These are phyloP conservation scores for Clavulina sp. DNA, from an alignment of 768 basidiomycete genomes.

Conservation along the genomic window DNA sequence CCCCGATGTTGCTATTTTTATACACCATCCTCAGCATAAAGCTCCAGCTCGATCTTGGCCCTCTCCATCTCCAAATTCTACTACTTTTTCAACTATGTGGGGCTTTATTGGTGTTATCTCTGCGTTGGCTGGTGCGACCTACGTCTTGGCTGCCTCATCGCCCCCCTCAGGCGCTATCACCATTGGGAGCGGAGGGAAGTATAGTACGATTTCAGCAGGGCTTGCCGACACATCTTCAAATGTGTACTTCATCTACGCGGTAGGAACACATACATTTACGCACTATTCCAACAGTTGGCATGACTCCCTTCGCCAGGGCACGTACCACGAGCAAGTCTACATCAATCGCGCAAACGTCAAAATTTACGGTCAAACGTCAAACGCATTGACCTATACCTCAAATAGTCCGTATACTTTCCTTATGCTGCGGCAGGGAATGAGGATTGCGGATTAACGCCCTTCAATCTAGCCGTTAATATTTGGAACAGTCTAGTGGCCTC, in stretches of 20 bases:
- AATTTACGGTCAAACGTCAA: conserved; percentile 9
- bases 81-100: no score
- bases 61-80: no score
- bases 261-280: no score
- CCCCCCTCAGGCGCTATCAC: neutral
- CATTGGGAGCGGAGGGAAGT: conserved; percentile 2
- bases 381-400: neutral
- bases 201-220: conserved; percentile 6
- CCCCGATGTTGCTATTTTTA: no score
- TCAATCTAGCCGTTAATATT: conserved; percentile 6
- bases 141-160: no score
- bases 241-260: conserved; percentile 1
- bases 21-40: no score
- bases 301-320: neutral
- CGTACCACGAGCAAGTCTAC: conserved; percentile 7
- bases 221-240: conserved; percentile 6
- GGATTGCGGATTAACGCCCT: neutral
- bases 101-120: no score
- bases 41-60: no score
- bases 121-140: no score
- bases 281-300: neutral
- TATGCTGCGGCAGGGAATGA: neutral
- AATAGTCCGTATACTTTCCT: neutral
- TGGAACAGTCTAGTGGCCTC: no score
- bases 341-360: conserved; percentile 7